A percentile compares a stretch with the other conserved stretches of the same genome.
Evolutionary conservation across 2,329 filamentous ascomycete species (phyloP).

Genomic region (Rhinocladiella similis): DNA sequence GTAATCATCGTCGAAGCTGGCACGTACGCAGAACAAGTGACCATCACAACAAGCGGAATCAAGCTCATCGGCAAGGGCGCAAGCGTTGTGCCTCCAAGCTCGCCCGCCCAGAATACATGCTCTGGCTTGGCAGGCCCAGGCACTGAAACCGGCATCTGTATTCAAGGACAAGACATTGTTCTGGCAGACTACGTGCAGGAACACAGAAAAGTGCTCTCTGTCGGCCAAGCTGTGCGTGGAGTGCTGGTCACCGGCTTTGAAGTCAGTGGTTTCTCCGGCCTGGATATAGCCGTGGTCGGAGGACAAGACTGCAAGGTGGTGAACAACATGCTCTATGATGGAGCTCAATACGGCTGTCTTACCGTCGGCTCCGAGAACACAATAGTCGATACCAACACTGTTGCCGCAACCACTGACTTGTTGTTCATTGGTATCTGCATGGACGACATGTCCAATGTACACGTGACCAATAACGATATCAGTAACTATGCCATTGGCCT

Average conservation of each 20-base stretch:
- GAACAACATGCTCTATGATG: constrained; percentile 16
- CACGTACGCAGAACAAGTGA: constrained; percentile 22
- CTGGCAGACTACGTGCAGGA: constrained; percentile 17
- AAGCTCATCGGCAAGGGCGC: constrained; percentile 17
- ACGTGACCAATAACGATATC: constrained; percentile 15
- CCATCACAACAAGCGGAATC: constrained; percentile 13
- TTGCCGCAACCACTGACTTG: constrained; percentile 5
- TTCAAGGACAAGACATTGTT: constrained; percentile 14
- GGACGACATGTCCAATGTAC: constrained; percentile 14
- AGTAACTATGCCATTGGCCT: constrained; percentile 16
- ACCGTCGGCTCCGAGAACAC: constrained; percentile 16
- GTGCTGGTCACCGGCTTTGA: constrained; percentile 20
- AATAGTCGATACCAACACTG: constrained; percentile 13
- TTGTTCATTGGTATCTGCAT: constrained; percentile 22
- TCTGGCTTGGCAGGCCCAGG: constrained; percentile 15
- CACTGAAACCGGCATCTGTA: constrained; percentile 22
- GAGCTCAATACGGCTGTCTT: constrained; percentile 16
- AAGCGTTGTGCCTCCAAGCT: constrained; percentile 17
- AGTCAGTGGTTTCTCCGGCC: constrained; percentile 15
- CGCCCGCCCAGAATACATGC: constrained; percentile 12
- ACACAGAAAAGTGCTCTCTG: constrained; percentile 20
- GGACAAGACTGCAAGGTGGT: constrained; percentile 9
- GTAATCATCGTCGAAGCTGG: constrained; percentile 19
- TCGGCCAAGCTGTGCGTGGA: constrained; percentile 13
- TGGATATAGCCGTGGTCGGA: constrained; percentile 20